Conservation (phyloP, 192 early-diverging fungal genomes). For the Rhizophagus sp. region DNA sequence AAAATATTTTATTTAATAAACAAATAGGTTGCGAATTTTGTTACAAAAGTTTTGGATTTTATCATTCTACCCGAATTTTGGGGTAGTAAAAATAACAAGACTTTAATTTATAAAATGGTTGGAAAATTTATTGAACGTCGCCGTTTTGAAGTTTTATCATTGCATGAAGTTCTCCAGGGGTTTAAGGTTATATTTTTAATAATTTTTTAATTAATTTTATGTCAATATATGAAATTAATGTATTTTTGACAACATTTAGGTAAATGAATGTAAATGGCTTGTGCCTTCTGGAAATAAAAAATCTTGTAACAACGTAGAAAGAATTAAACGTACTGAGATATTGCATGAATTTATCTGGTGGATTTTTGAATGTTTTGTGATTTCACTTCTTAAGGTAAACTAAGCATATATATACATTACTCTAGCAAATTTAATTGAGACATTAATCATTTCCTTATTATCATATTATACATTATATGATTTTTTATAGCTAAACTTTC, state of each 20-base stretch:
- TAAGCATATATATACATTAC: background rate
- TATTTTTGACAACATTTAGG: background rate
- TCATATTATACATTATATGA: too few species aligned
- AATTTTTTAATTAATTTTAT: background rate
- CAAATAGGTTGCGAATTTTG: background rate
- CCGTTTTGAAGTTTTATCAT: background rate
- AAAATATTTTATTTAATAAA: background rate
- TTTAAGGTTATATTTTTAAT: background rate
- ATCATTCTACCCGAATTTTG: background rate
- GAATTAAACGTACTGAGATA: background rate
- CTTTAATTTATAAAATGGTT: background rate
- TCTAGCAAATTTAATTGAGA: background rate
- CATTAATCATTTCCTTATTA: background rate
- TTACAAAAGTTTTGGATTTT: background rate
- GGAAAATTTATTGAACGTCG: background rate
- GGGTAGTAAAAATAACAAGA: background rate
- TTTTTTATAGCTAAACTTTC: background rate
- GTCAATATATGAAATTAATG: too few species aligned
- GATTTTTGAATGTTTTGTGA: constrained; percentile 4
- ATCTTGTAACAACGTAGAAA: background rate
- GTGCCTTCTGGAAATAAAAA: background rate
- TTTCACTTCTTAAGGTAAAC: background rate
- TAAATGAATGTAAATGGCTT: constrained; percentile 19
- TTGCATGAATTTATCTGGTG: constrained; percentile 25
- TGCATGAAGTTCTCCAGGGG: background rate